These are phyloP conservation scores for Calocera cornea DNA, from an alignment of 768 basidiomycete species.

Conservation along the genomic window DNA sequence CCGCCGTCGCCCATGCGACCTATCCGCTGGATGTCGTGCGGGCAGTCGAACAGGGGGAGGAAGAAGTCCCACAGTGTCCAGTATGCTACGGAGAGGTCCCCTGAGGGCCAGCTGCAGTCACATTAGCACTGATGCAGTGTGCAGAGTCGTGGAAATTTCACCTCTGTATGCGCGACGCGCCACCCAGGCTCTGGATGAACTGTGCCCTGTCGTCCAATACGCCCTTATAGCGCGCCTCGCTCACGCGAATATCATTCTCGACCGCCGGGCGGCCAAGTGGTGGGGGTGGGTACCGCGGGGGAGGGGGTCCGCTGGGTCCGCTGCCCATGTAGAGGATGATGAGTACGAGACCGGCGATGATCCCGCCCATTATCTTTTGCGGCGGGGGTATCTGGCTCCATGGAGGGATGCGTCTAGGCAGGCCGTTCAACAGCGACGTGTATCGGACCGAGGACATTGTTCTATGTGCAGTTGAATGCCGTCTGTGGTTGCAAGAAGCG, in stretches of 20 bases:
- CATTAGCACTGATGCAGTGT: background rate
- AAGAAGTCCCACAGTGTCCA: conserved; percentile 11
- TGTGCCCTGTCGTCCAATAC: background rate
- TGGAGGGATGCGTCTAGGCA: background rate
- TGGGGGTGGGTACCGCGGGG: background rate
- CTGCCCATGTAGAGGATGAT: background rate
- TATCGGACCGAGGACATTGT: background rate
- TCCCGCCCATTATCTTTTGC: background rate
- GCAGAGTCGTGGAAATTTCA: background rate
- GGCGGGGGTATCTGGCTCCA: conserved; percentile 1
- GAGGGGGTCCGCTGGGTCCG: background rate
- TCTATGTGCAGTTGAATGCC: background rate
- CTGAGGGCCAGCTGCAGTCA: background rate
- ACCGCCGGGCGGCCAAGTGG: background rate
- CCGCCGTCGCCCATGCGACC: conserved; percentile 12
- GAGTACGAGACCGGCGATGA: background rate
- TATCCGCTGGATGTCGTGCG: conserved; percentile 6
- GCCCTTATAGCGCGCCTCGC: background rate
- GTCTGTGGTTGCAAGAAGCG: background rate
- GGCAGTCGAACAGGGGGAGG: conserved; percentile 11
- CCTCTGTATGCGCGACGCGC: background rate
- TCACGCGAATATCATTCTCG: background rate
- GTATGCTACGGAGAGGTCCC: background rate
- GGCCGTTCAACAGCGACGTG: background rate
- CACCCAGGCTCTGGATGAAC: background rate